phyloP scores from a whole-genome alignment of 306 rosid genomes.

The Canavalia ensiformis region DNA sequence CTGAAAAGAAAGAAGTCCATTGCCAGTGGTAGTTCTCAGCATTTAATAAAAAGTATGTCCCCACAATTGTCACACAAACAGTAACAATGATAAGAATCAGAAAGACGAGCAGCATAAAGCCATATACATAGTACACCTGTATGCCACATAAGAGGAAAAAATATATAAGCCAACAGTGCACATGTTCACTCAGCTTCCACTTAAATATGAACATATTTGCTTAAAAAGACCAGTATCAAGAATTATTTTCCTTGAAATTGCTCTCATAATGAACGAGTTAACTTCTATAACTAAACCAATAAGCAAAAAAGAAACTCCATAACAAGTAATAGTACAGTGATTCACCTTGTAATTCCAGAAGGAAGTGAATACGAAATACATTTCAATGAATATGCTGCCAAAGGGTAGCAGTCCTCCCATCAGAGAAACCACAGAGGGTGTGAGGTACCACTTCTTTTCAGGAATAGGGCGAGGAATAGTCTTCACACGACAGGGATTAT shows the following conservation, averaged over 20 bases:
- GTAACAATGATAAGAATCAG: slow-evolving; percentile 91
- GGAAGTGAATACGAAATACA: slow-evolving; percentile 99
- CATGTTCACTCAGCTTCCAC: slow-evolving; percentile 15
- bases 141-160: slow-evolving; percentile 49
- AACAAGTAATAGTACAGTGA: slow-evolving; percentile 30
- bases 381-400: slow-evolving; percentile 99
- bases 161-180: slow-evolving; percentile 36
- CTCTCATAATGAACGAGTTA: slow-evolving; percentile 1
- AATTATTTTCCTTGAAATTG: slow-evolving; percentile 42
- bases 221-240: slow-evolving; percentile 37
- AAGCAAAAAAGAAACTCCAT: neutral
- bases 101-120: slow-evolving; percentile 97
- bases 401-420: slow-evolving; percentile 99
- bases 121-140: slow-evolving; percentile 99
- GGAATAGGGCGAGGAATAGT: slow-evolving; percentile 99
- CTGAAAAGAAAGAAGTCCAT: slow-evolving; percentile 99
- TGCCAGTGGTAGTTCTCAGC: slow-evolving; percentile 99
- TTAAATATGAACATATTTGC: slow-evolving; percentile 26
- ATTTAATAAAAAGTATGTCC: slow-evolving; percentile 93
- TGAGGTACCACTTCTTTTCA: slow-evolving; percentile 99
- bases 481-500: slow-evolving; percentile 98
- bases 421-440: slow-evolving; percentile 93
- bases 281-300: slow-evolving; percentile 35
- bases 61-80: slow-evolving; percentile 98
- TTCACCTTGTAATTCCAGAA: slow-evolving; percentile 95